Percentiles rank a stretch among this genome's conserved stretches.
phyloP scores from a whole-genome alignment of 495 filamentous ascomycete genomes.

The Penicillium steckii region DNA sequence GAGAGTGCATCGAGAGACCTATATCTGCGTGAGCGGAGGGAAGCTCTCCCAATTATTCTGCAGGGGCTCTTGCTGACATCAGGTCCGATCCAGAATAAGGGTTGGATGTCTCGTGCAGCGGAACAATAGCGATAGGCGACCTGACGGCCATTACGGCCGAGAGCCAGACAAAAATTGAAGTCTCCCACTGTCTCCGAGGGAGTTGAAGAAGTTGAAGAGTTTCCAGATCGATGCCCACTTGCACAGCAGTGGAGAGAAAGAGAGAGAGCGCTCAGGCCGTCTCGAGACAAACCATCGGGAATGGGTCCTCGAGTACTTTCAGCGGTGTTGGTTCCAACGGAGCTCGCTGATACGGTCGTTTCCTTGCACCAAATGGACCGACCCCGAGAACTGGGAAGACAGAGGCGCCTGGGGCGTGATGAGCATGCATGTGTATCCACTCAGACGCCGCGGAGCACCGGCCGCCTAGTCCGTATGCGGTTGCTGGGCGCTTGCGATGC shows the following conservation, averaged over 20 bases:
- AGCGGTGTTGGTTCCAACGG: conserved; percentile 12
- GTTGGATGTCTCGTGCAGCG: conserved; percentile 17
- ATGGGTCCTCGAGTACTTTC: conserved; percentile 1
- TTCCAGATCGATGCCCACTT: conserved; percentile 5
- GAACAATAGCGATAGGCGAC: conserved; percentile 33
- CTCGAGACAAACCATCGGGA: conserved; percentile 10
- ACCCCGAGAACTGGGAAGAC: conserved; percentile 1
- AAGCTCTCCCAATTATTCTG: not conserved
- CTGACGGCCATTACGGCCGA: conserved; percentile 32
- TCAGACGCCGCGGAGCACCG: conserved; percentile 16
- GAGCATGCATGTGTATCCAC: conserved; percentile 25
- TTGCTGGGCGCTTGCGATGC: conserved; percentile 17
- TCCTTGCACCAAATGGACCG: not conserved
- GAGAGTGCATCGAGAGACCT: conserved; percentile 13
- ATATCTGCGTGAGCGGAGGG: conserved; percentile 3
- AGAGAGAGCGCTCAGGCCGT: conserved; percentile 15
- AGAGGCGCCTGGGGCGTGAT: conserved; percentile 31
- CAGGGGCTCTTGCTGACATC: conserved; percentile 14
- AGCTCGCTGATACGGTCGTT: conserved; percentile 8
- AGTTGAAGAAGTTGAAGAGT: conserved; percentile 5
- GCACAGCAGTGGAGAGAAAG: not conserved
- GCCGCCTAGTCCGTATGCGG: conserved; percentile 19
- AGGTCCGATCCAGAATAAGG: conserved; percentile 16
- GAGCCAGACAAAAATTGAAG: not conserved
- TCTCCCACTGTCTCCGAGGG: not conserved